Conservation (phyloP, 2,329 filamentous ascomycete genomes). For the Sporothrix luriei region DNA sequence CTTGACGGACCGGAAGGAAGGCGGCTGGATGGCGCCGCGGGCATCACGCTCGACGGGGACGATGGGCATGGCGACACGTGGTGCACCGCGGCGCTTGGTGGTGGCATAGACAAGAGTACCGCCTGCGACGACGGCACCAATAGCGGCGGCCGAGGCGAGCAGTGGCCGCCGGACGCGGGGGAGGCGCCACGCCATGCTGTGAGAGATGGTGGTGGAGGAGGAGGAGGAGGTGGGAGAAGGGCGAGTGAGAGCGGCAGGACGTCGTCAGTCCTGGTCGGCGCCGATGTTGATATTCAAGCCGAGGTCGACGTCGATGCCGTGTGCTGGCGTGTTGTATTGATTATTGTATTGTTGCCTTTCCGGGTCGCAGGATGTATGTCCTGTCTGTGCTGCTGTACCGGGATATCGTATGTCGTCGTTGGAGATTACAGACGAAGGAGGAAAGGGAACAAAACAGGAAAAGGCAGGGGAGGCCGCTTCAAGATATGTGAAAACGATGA, state of each 20-base stretch:
- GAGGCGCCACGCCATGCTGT: conserved; percentile 29
- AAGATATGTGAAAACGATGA: neutral
- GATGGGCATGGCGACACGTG: conserved; percentile 20
- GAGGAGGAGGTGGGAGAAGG: neutral
- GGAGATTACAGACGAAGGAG: neutral
- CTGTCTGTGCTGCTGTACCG: neutral
- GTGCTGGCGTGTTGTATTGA: neutral
- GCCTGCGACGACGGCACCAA: conserved; percentile 28
- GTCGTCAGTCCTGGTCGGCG: conserved; percentile 4
- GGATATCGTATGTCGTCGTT: conserved; percentile 9
- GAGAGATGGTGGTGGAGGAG: neutral
- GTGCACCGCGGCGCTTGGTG: neutral
- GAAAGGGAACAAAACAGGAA: conserved; percentile 14
- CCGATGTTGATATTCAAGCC: neutral
- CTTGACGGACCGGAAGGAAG: conserved; percentile 26
- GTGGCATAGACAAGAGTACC: conserved; percentile 19
- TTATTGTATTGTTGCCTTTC: neutral
- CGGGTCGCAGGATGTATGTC: neutral
- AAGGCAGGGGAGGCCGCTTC: neutral
- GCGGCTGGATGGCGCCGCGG: conserved; percentile 29
- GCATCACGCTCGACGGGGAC: conserved; percentile 31
- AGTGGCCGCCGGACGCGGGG: conserved; percentile 27
- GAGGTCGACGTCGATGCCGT: neutral
- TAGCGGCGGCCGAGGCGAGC: conserved; percentile 28
- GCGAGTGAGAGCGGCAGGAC: neutral